Conservation (phyloP, 2,329 filamentous ascomycete genomes). For the Colletotrichum liriopes region DNA sequence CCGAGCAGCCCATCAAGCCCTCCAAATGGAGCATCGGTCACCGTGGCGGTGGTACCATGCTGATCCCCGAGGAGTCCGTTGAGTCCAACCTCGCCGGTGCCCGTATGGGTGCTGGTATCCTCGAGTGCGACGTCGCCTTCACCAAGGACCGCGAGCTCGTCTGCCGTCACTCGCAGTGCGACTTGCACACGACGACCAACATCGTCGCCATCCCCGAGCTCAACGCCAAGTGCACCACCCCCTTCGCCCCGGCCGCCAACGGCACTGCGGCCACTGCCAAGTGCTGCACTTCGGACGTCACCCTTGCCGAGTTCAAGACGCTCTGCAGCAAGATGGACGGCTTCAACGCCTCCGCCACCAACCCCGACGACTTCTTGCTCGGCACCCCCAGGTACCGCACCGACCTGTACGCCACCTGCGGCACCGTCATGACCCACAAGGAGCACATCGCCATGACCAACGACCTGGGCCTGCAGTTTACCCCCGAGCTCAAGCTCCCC, state of each 20-base stretch:
- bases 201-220: conserved; percentile 75
- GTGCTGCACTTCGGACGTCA: conserved; percentile 82
- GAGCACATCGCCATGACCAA: conserved; percentile 75
- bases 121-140: conserved; percentile 79
- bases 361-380: conserved; percentile 69
- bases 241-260: conserved; percentile 70
- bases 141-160: conserved; percentile 77
- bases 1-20: conserved; percentile 65
- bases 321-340: conserved; percentile 82
- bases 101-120: conserved; percentile 77
- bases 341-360: conserved; percentile 71
- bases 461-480: conserved; percentile 73
- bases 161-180: conserved; percentile 78
- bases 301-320: conserved; percentile 75
- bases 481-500: conserved; percentile 78
- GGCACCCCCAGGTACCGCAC: conserved; percentile 75
- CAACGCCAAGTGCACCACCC: conserved; percentile 74
- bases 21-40: conserved; percentile 74
- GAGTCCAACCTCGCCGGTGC: conserved; percentile 74
- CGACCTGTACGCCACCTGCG: conserved; percentile 76
- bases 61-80: conserved; percentile 76
- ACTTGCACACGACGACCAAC: conserved; percentile 79
- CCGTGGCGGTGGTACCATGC: conserved; percentile 71
- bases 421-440: conserved; percentile 72
- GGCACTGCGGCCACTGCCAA: conserved; percentile 70